A percentile compares a stretch with the other conserved stretches of the same genome.
Conservation (phyloP, 192 early-diverging fungal species). For the Chytriomyces hyalinus region DNA sequence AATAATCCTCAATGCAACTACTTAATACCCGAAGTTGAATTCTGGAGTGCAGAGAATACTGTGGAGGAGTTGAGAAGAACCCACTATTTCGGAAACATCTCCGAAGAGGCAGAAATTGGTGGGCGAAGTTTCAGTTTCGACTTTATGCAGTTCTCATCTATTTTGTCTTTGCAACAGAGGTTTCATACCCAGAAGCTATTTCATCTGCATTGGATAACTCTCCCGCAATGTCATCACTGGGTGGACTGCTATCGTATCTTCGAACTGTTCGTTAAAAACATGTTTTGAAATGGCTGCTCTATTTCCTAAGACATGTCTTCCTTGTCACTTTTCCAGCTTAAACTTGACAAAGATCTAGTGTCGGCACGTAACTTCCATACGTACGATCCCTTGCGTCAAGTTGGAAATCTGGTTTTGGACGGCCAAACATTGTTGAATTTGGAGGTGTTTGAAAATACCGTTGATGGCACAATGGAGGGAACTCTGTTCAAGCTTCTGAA, state of each 20-base stretch:
- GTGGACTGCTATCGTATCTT: slow-evolving; percentile 87
- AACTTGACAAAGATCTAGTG: slow-evolving; percentile 83
- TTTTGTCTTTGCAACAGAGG: slow-evolving; percentile 10
- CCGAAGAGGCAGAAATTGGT: neutral
- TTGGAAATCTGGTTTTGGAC: slow-evolving; percentile 82
- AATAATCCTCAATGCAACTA: slow-evolving; percentile 66
- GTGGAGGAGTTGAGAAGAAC: slow-evolving; percentile 63
- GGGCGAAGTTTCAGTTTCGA: neutral
- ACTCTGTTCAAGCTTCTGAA: slow-evolving; percentile 87
- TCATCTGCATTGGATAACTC: neutral
- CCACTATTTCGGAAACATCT: slow-evolving; percentile 61
- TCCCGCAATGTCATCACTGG: slow-evolving; percentile 56
- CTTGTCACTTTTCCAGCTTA: slow-evolving; percentile 56
- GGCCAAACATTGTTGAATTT: slow-evolving; percentile 92
- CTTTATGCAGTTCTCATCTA: neutral
- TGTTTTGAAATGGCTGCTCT: neutral
- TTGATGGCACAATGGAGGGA: slow-evolving; percentile 74
- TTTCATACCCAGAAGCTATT: slow-evolving; percentile 13
- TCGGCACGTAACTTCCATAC: slow-evolving; percentile 81
- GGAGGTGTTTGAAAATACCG: slow-evolving; percentile 86
- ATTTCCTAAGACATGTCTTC: neutral
- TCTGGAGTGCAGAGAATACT: slow-evolving; percentile 65
- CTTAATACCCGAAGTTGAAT: slow-evolving; percentile 72
- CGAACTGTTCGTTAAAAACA: slow-evolving; percentile 61
- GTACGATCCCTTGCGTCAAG: slow-evolving; percentile 84